phyloP scores from a whole-genome alignment of 176 grass and related monocot genomes.

The Typha latifolia region DNA sequence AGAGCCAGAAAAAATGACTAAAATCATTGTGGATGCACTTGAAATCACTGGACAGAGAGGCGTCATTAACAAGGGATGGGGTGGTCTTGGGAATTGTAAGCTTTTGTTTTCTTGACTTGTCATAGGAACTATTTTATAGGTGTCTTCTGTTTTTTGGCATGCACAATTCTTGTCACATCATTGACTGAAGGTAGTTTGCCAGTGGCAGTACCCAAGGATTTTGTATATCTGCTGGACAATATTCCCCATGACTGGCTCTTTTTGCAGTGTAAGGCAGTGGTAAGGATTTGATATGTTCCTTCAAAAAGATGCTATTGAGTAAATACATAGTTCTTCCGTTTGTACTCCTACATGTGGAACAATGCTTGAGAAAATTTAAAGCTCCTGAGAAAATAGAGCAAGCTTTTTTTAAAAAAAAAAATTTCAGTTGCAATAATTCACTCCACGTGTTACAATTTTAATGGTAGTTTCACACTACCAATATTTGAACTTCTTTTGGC shows the following conservation, averaged over 20 bases:
- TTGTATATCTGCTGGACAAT: slow-evolving; percentile 81
- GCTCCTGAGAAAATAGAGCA: neutral
- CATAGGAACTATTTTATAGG: neutral
- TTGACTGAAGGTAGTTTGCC: slow-evolving; percentile 15
- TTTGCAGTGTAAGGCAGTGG: slow-evolving; percentile 88
- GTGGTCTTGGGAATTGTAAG: slow-evolving; percentile 96
- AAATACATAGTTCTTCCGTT: neutral
- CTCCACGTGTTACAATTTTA: too few species aligned
- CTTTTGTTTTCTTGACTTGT: slow-evolving; percentile 10
- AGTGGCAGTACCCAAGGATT: slow-evolving; percentile 82
- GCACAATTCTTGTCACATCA: slow-evolving; percentile 10
- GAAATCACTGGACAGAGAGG: slow-evolving; percentile 79
- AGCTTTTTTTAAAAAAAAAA: neutral
- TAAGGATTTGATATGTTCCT: slow-evolving; percentile 13
- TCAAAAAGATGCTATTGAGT: slow-evolving; percentile 1
- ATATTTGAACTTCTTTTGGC: too few species aligned
- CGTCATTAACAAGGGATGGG: slow-evolving; percentile 97
- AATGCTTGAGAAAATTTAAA: neutral
- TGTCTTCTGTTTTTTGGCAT: slow-evolving; percentile 14
- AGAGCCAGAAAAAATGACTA: slow-evolving; percentile 87
- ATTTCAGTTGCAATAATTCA: neutral
- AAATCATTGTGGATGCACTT: slow-evolving; percentile 72
- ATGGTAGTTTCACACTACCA: too few species aligned
- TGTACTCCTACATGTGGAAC: slow-evolving; percentile 5
- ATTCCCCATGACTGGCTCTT: slow-evolving; percentile 97